Evolutionary conservation across 495 filamentous ascomycete genomes (phyloP).

Genomic region (Pyrenopolyporus hunteri): DNA sequence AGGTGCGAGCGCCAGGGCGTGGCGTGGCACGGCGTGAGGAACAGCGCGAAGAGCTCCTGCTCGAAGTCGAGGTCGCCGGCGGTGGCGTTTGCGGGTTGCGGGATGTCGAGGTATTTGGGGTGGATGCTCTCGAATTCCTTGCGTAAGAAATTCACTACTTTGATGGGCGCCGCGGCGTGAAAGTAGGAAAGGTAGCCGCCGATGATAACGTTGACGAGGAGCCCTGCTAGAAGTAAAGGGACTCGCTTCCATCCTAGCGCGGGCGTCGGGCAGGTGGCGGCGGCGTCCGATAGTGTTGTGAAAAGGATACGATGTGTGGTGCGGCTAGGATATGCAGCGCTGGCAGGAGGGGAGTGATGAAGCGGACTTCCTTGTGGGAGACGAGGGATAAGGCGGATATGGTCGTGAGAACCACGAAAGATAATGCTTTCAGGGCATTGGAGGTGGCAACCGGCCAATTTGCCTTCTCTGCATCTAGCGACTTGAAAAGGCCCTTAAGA

Average conservation of each 20-base stretch:
- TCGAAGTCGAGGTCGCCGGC: constrained; percentile 38
- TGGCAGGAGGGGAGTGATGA: constrained; percentile 92
- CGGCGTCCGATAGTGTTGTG: constrained; percentile 39
- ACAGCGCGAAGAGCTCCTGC: constrained; percentile 70
- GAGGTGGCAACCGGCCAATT: constrained; percentile 44
- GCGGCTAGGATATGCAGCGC: constrained; percentile 81
- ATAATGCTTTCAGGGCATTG: constrained; percentile 62
- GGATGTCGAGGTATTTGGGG: constrained; percentile 41
- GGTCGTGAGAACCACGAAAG: constrained; percentile 64
- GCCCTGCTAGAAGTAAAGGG: constrained; percentile 60
- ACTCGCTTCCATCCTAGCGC: constrained; percentile 51
- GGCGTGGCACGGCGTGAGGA: constrained; percentile 97
- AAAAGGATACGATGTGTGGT: constrained; percentile 70
- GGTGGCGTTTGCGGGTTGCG: constrained; percentile 29
- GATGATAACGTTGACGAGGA: constrained; percentile 72
- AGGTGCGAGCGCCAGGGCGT: constrained; percentile 96
- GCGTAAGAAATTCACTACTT: constrained; percentile 76
- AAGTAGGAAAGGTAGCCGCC: constrained; percentile 73
- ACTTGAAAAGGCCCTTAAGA: constrained; percentile 66
- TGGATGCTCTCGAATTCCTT: constrained; percentile 66
- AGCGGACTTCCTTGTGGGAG: constrained; percentile 96
- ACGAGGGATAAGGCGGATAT: constrained; percentile 73
- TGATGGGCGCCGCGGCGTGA: constrained; percentile 79
- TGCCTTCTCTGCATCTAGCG: constrained; percentile 41
- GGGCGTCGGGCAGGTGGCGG: constrained; percentile 22